Base-by-base conservation (phyloP, 768 basidiomycete genomes). In the Naganishia kalamii region DNA sequence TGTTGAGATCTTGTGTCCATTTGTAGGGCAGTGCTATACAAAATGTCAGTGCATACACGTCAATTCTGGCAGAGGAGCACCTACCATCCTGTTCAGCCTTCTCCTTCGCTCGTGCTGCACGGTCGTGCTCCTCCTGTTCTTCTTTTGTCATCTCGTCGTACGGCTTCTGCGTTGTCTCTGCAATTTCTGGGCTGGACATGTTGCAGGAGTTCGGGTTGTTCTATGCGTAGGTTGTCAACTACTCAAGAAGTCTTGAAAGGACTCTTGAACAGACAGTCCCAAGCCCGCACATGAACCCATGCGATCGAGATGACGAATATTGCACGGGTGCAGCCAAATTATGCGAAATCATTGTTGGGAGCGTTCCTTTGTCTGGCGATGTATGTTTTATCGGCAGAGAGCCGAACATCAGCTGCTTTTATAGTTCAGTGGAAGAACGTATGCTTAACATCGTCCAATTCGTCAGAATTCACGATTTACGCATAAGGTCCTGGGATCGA, bases 1-100 rank as follows among this genome's bases (percentile, higher is more conserved):
- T 92, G 15, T 84, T 85, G 7, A 99, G 82, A 71, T 92, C 86
- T 75, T 99, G 96, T 50, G 80, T 86, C 96, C 96, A 99, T 62
- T 78, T 81, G 78, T 94, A 98, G 5, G 96, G 96, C 68, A 99
- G 81, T 19, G 86, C 90, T 92, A 62, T 19, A 60, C 40, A 72
- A 57, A 48, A 17, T 37, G n/a, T 59, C 11, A 54, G 15, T 48
- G 47, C n/a, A 32, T 30, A 35, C 5, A 4, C 2, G 37, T 4
- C 19, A n/a, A 32, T 43, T n/a, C 4, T 1, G 25, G n/a, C 29
- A 23, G 43, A 23, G 25, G 6, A 17, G 46, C 19, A 69, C 85
- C 69, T 80, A 93, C 92, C 87, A 67, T 86, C 88, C 79, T 96
- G 93, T 78, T 96, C 93, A 48, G 78, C 81, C 69, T 79, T 77